Conservation (phyloP, 2,329 filamentous ascomycete species). For the Fusarium sororula region DNA sequence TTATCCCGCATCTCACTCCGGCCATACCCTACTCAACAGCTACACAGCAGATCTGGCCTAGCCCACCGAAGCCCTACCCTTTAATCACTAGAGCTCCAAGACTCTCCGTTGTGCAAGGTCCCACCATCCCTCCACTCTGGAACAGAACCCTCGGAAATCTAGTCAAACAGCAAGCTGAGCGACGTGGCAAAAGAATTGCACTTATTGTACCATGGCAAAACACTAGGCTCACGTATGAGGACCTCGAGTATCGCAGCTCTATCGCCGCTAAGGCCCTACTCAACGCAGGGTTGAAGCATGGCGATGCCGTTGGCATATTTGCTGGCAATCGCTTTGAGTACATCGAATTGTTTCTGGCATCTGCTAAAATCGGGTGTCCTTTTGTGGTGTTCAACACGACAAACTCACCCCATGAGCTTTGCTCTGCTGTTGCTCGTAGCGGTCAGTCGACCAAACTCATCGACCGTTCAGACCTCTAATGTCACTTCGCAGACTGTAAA, state of each 20-base stretch:
- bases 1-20: fast-evolving
- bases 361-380: background rate
- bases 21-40: background rate
- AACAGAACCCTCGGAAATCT: background rate
- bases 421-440: background rate
- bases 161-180: background rate
- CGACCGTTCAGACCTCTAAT: background rate
- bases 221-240: background rate
- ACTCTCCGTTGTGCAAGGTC: background rate
- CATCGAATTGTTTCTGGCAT: background rate
- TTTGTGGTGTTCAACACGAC: background rate
- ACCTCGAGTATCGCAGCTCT: background rate
- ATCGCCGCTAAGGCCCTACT: background rate
- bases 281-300: background rate
- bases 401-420: background rate
- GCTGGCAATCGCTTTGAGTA: background rate
- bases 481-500: background rate
- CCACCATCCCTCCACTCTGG: background rate
- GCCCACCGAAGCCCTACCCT: no score
- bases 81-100: no score
- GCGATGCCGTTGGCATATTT: background rate
- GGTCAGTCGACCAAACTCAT: background rate
- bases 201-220: background rate
- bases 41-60: background rate
- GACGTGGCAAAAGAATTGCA: background rate